A percentile compares a stretch with the other conserved stretches of the same genome.
These are phyloP conservation scores for Pachysandra terminalis DNA, from an alignment of 164 flowering plant species.

Conservation along the genomic window DNA sequence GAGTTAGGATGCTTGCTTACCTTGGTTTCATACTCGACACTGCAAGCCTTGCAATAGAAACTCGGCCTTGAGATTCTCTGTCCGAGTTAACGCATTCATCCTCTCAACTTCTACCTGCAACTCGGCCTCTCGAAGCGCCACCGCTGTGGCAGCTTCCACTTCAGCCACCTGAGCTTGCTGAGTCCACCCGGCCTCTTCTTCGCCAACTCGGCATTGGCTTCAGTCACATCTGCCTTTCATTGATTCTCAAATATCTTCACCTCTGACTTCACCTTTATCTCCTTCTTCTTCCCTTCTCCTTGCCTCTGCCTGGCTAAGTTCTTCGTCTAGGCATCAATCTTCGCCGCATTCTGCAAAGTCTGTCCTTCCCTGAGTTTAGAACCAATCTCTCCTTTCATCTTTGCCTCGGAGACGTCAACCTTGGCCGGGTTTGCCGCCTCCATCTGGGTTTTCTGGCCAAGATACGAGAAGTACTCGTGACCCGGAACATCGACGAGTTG, in stretches of 20 bases:
- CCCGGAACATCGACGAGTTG: conserved; percentile 38
- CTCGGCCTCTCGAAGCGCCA: conserved; percentile 27
- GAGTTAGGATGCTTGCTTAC: background rate
- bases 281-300: conserved; percentile 27
- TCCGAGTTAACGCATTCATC: conserved; percentile 23
- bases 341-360: conserved; percentile 24
- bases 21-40: conserved; percentile 25
- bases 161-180: conserved; percentile 22
- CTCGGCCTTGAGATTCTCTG: conserved; percentile 27
- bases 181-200: conserved; percentile 24
- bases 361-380: conserved; percentile 24
- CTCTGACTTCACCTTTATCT: conserved; percentile 24
- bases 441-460: conserved; percentile 44
- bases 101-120: conserved; percentile 27
- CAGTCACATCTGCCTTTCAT: conserved; percentile 29
- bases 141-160: conserved; percentile 26
- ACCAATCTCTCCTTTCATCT: conserved; percentile 27
- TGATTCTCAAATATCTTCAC: conserved; percentile 27
- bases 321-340: conserved; percentile 25
- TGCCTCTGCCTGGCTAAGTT: conserved; percentile 21
- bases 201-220: conserved; percentile 26
- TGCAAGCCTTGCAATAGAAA: conserved; percentile 27
- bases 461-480: conserved; percentile 41
- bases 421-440: conserved; percentile 35
- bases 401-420: conserved; percentile 28